Evolutionary conservation across 176 grass and related monocot species (phyloP), one percentile per base, ranked within the genome.

Genomic region (Triticum dicoccoides): DNA sequence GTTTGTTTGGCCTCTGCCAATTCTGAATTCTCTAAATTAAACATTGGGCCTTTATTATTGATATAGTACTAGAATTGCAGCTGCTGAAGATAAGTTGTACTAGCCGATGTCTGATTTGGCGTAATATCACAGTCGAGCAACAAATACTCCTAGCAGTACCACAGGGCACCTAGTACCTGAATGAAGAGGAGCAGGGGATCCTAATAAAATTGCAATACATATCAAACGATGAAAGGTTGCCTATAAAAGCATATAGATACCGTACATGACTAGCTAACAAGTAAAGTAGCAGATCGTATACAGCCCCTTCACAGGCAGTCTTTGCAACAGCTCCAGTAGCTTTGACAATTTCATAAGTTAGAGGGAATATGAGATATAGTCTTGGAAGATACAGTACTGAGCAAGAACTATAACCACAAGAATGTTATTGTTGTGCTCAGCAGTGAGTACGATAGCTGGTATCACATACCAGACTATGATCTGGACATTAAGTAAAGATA

Each of bases 251-350:
- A 65, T 89, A 39, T 0, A 32, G 33, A 58, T 84, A 84, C 30
- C 86, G 25, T 94, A 96, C 97, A 92, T 94, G 97, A 84, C 94
- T 98, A 30, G 97, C 97, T 83, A 96, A 94, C 90, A 98, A 86
- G 77, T 98, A 98, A 56, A 98, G 97, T 24, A 94, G 52, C 44
- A 98, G 80, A 84, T 98, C 94, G 77, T 27, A 27, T 27, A 27
- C 25, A 27, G 94, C 97, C 56, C 94, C 94, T 84, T 88, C 87
- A 94, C 97, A 98, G 37, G 85, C 97, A 63, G 94, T 92, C 90
- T 96, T 98, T 33, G 94, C 85, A 37, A 96, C 92, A 86, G 96
- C 87, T 85, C 94, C 97, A 77, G 92, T 94, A 67, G 97, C 61
- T 86, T 98, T 98, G 78, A 94, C 29, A 54, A 98, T 96, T 82